A percentile compares a stretch with the other conserved stretches of the same genome.
These are phyloP conservation scores for Elsinoe australis DNA, from an alignment of 2,329 filamentous ascomycete genomes.

Conservation along the genomic window DNA sequence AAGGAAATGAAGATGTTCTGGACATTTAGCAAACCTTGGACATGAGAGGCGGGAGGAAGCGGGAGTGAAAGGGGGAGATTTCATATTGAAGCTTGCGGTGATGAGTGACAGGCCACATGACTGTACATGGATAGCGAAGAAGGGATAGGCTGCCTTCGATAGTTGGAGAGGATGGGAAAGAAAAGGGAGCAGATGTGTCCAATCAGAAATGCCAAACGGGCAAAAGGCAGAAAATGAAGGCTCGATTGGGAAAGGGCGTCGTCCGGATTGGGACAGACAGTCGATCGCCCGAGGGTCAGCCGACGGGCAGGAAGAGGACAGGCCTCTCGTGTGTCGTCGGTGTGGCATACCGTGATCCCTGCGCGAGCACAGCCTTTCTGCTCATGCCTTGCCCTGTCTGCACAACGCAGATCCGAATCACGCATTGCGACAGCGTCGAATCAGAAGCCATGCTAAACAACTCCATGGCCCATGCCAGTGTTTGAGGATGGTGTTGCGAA, in stretches of 20 bases:
- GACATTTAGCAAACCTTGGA: slow-evolving; percentile 1
- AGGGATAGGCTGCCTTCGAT: neutral
- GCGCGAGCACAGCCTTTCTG: too few species aligned
- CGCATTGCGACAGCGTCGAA: too few species aligned
- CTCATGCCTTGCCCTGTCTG: slow-evolving; percentile 8
- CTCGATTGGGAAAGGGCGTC: neutral
- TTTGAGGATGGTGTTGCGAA: too few species aligned
- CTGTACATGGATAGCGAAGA: neutral
- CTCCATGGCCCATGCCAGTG: too few species aligned
- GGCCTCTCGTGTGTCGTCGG: too few species aligned
- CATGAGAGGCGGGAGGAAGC: slow-evolving; percentile 4
- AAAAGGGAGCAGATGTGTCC: slow-evolving; percentile 8
- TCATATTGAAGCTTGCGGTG: slow-evolving; percentile 10
- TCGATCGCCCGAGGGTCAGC: slow-evolving; percentile 7
- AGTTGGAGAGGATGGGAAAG: neutral
- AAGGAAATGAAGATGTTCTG: slow-evolving; percentile 11
- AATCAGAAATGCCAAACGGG: neutral
- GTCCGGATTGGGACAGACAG: slow-evolving; percentile 3
- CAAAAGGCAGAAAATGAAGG: neutral
- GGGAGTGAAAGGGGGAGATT: slow-evolving; percentile 12
- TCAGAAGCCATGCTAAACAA: too few species aligned
- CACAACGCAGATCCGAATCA: neutral
- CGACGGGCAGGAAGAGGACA: neutral
- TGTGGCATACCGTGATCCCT: too few species aligned
- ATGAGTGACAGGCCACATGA: neutral